Evolutionary conservation across 306 rosid genomes (phyloP).

Genomic region (Amphicarpaea edgeworthii): DNA sequence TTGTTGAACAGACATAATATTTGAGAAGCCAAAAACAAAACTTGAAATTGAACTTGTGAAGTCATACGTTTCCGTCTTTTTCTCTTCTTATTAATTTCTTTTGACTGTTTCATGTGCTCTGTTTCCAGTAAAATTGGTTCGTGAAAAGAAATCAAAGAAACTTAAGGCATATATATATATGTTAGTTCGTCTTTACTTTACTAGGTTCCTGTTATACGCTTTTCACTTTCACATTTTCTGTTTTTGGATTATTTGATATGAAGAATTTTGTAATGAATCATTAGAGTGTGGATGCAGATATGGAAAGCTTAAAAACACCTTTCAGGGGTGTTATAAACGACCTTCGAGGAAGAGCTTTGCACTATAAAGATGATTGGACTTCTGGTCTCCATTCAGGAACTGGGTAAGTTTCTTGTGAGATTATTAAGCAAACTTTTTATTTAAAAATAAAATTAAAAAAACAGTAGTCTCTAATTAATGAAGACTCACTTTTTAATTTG

Average conservation of each 20-base stretch:
- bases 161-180: too few relatives aligned
- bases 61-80: background rate
- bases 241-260: background rate
- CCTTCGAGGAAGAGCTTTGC: slow-evolving; percentile 65
- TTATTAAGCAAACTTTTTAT: background rate
- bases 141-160: slow-evolving; percentile 1
- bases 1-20: background rate
- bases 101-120: background rate
- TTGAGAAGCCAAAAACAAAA: background rate
- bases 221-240: background rate
- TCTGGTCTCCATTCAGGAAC: slow-evolving; percentile 66
- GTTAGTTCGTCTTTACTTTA: background rate
- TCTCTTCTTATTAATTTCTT: background rate
- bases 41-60: background rate
- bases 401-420: slow-evolving; percentile 54
- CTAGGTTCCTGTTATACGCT: background rate
- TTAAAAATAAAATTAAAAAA: too few relatives aligned
- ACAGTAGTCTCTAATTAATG: slow-evolving; percentile 25
- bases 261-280: background rate
- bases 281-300: slow-evolving; percentile 40
- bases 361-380: slow-evolving; percentile 82
- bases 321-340: slow-evolving; percentile 71
- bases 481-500: slow-evolving; percentile 1
- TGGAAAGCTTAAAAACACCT: slow-evolving; percentile 66
- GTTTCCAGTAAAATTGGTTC: background rate